Evolutionary conservation across 768 basidiomycete species (phyloP).

Genomic region (Naganishia friedmannii): DNA sequence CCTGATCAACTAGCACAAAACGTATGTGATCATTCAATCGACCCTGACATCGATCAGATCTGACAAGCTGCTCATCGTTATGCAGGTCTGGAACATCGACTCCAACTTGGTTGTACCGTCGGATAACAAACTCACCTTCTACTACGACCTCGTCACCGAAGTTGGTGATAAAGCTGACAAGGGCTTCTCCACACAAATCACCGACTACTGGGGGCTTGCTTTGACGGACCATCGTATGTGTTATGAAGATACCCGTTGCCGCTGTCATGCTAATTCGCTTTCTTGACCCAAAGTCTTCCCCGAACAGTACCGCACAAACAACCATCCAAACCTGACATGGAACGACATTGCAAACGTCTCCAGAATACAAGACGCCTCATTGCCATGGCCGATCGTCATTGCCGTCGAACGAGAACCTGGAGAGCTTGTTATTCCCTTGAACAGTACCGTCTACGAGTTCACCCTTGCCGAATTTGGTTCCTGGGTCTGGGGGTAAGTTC

Average conservation of each 20-base stretch:
- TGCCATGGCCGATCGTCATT: conserved; percentile 51
- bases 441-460: conserved; percentile 51
- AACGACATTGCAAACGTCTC: conserved; percentile 37
- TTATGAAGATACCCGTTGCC: too few relatives aligned
- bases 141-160: conserved; percentile 45
- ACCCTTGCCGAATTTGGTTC: conserved; percentile 49
- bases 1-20: conserved; percentile 44
- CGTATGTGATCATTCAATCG: conserved; percentile 35
- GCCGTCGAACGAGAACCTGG: conserved; percentile 49
- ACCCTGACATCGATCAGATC: background rate
- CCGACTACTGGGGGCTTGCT: conserved; percentile 51
- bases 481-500: conserved; percentile 37
- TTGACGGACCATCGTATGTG: conserved; percentile 41
- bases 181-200: conserved; percentile 48
- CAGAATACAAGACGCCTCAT: conserved; percentile 35
- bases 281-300: conserved; percentile 39
- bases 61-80: background rate
- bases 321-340: conserved; percentile 48
- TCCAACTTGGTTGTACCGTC: conserved; percentile 49
- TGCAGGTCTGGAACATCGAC: conserved; percentile 48
- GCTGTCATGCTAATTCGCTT: conserved; percentile 22
- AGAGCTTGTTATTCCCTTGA: conserved; percentile 45
- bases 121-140: conserved; percentile 46
- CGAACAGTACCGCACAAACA: conserved; percentile 40
- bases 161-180: conserved; percentile 42